Evolutionary conservation across 768 basidiomycete genomes (phyloP), one percentile per base, ranked within the genome.

Genomic region (Termitomyces bulborhizus): DNA sequence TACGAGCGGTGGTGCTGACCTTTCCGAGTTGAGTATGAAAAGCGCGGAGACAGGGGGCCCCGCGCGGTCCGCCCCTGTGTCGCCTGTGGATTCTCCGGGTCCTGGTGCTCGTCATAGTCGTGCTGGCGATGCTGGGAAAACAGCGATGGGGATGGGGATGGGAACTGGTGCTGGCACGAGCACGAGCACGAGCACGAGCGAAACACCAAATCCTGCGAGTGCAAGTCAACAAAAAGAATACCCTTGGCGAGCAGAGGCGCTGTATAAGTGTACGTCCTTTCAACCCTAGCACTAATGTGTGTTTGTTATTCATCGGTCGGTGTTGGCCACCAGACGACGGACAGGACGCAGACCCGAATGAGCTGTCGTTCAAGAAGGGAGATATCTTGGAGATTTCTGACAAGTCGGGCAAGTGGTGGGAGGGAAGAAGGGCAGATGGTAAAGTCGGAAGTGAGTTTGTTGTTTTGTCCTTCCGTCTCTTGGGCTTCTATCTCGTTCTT

Each of bases 341-440:
- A 3, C 85, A 82, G 36, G 15, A 7, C 13, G 13, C 21, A 3
- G 95, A 97, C 65, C 85, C 91, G 1, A 88, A 85, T 63, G 95
- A 98, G 67, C 79, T 97, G 7, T 82, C 85, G 21, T 95, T 98
- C 69, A 66, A 73, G 45, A 93, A 93, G 69, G 91, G 90, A 26
- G 95, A 97, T 62, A 73, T 87, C 3, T 74, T 98, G 54, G 84
- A 90, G 51, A 83, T 98, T 44, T 65, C 88, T 43, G 92, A 96
- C 66, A 84, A 84, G 53, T 58, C 65, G 6, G 88, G 87, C n/a
- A 89, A 90, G 65, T 92, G 91, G 91, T 93, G 90, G 90, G 85
- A 86, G 63, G 88, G 84, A 16, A 81, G 74, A 62, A 88, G 81
- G 65, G 39, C 68, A 3, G 85, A 90, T 64, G 90, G 88, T 51